Evolutionary conservation across 306 rosid species (phyloP), one percentile per base, ranked within the genome.

Genomic region (Arachis hypogaea): DNA sequence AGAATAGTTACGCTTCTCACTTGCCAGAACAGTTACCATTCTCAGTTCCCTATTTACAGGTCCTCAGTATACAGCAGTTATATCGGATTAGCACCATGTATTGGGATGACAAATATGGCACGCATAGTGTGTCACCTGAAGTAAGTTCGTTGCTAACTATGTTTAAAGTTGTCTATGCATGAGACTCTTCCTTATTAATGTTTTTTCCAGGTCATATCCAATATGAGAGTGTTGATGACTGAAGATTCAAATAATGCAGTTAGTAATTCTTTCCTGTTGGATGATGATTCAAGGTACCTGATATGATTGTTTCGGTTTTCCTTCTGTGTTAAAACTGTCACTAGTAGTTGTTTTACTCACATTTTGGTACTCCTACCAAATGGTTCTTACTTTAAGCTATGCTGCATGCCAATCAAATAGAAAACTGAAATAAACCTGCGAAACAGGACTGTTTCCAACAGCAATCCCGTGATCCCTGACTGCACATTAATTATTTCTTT

Each of bases 1-100:
- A 30, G 69, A 64, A 59, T 60, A 62, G 56, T 77, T 33, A 33
- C 38, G 38, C 38, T 33, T 33, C 67, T 81, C 47, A 67, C 49
- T 71, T 75, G 45, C 30, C 55, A 40, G 69, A 64, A 59, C 57
- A 62, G 56, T 77, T 54, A 7, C 73, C 40, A 74, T 43, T 41
- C 52, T 63, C 16, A 28, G 81, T 72, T 49, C 59, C 11, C 73
- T 68, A 63, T 78, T 68, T 79, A 68, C 88, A 92, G 98, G 98
- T 88, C 73, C 96, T 93, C 57, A 93, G 98, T 82, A 89, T 93
- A 75, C 97, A 91, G 85, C 98, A 93, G 72, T 78, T 93, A 66
- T 93, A 93, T 84, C 85, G 98, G 78, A 93, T 91, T 80, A 89
- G 97, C 85, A 93, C 97, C 75, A 93, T 91, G 97, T 93, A 93